Conservation (phyloP, 164 flowering plant genomes). For the Tetrastigma voinierianum region DNA sequence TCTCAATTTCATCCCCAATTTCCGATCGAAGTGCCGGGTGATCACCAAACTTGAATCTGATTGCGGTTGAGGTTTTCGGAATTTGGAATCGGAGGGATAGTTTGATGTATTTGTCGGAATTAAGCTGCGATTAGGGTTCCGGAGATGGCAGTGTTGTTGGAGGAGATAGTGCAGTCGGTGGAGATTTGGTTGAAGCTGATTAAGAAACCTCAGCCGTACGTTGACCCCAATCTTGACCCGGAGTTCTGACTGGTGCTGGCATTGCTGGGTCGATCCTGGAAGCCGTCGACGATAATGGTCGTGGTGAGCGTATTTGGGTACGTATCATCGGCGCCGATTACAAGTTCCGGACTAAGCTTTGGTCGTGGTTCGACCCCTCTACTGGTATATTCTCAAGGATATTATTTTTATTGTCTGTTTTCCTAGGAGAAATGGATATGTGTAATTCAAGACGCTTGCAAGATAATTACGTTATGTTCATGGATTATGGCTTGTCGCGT, state of each 20-base stretch:
- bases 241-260: constrained; percentile 88
- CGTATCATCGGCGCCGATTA: constrained; percentile 77
- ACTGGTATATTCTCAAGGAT: constrained; percentile 47
- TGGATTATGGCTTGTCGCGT: no score
- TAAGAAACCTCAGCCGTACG: constrained; percentile 48
- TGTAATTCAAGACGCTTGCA: not conserved
- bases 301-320: constrained; percentile 85
- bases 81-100: no score
- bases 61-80: no score
- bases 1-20: no score
- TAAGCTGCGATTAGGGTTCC: not conserved
- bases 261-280: constrained; percentile 89
- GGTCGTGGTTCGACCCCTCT: constrained; percentile 86
- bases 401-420: not conserved
- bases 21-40: not conserved
- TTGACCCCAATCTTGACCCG: constrained; percentile 89
- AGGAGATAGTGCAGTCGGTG: constrained; percentile 52
- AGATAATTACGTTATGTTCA: no score
- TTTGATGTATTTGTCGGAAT: no score
- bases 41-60: no score
- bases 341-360: constrained; percentile 70
- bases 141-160: constrained; percentile 57
- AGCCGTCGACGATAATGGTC: constrained; percentile 66
- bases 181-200: constrained; percentile 60
- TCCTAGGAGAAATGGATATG: not conserved